Evolutionary conservation across 2,329 filamentous ascomycete species (phyloP).

Genomic region (Alternaria sp.): DNA sequence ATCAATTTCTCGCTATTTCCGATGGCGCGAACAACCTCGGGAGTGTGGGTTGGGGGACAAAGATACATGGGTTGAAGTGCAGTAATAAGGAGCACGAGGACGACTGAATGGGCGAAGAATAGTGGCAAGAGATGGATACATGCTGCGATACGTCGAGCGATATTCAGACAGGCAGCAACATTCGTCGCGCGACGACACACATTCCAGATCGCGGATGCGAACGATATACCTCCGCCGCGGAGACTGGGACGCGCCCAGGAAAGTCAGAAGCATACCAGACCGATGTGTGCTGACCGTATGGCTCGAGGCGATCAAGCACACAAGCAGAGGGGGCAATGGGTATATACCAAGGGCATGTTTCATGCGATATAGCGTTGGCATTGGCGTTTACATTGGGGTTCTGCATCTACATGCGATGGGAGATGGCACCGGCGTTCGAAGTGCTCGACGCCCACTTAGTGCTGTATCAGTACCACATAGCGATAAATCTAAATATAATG

Average conservation of each 20-base stretch:
- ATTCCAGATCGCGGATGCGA: not conserved
- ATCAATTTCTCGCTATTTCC: conserved; percentile 29
- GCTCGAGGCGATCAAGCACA: not conserved
- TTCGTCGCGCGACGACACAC: not conserved
- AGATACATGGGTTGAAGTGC: conserved; percentile 39
- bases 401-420: not conserved
- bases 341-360: not conserved
- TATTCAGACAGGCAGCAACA: not conserved
- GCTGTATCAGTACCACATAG: not conserved
- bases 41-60: conserved; percentile 35
- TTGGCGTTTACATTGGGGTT: not conserved
- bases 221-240: not conserved
- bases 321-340: not conserved
- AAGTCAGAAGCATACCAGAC: not conserved
- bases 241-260: not conserved
- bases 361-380: not conserved
- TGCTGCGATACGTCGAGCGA: not conserved
- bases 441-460: conserved; percentile 19
- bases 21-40: conserved; percentile 43
- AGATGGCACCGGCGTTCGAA: conserved; percentile 20
- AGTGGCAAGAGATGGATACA: not conserved
- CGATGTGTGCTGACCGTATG: not conserved
- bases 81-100: conserved; percentile 20
- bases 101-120: conserved; percentile 5
- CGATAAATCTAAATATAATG: not conserved